A percentile compares a stretch with the other conserved stretches of the same genome.
phyloP scores from a whole-genome alignment of 1,139 yeast genomes.

The Geotrichum fermentans region DNA sequence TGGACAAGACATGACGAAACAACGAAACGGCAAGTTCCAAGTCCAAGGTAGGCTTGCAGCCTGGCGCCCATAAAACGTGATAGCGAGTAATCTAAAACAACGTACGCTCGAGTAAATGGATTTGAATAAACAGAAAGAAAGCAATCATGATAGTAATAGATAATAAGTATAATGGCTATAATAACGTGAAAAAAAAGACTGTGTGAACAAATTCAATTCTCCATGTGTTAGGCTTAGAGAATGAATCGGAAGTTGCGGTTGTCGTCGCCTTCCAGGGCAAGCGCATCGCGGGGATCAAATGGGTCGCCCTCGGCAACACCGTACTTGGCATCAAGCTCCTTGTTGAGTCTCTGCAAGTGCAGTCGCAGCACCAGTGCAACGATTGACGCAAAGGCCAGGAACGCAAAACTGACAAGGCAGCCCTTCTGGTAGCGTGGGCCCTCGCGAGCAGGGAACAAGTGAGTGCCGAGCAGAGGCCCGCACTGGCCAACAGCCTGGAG shows the following conservation, averaged over 20 bases:
- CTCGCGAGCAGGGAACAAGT: slow-evolving; percentile 25
- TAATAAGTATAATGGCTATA: too few relatives aligned
- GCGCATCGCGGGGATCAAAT: slow-evolving; percentile 11
- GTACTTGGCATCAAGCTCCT: slow-evolving; percentile 20
- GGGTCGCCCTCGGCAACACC: slow-evolving; percentile 14
- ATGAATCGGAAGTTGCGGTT: slow-evolving; percentile 8
- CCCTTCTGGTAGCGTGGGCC: slow-evolving; percentile 27
- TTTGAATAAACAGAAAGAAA: too few relatives aligned
- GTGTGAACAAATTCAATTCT: too few relatives aligned
- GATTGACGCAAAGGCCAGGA: slow-evolving; percentile 14
- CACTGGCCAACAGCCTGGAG: slow-evolving; percentile 28
- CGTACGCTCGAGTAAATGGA: too few relatives aligned
- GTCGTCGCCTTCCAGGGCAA: slow-evolving; percentile 5
- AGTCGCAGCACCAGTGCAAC: slow-evolving; percentile 19
- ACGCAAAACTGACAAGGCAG: slow-evolving; percentile 21
- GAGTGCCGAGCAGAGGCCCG: slow-evolving; percentile 29
- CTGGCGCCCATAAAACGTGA: too few relatives aligned
- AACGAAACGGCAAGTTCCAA: too few relatives aligned
- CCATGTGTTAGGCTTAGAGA: too few relatives aligned
- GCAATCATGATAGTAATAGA: too few relatives aligned
- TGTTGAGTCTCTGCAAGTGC: slow-evolving; percentile 18
- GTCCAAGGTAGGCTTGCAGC: too few relatives aligned
- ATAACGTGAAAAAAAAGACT: too few relatives aligned
- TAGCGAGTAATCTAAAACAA: too few relatives aligned
- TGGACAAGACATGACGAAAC: too few relatives aligned